Percentiles rank a stretch among this genome's conserved stretches.
phyloP scores from a whole-genome alignment of 2,329 filamentous ascomycete species.

The Penicillium polonicum region DNA sequence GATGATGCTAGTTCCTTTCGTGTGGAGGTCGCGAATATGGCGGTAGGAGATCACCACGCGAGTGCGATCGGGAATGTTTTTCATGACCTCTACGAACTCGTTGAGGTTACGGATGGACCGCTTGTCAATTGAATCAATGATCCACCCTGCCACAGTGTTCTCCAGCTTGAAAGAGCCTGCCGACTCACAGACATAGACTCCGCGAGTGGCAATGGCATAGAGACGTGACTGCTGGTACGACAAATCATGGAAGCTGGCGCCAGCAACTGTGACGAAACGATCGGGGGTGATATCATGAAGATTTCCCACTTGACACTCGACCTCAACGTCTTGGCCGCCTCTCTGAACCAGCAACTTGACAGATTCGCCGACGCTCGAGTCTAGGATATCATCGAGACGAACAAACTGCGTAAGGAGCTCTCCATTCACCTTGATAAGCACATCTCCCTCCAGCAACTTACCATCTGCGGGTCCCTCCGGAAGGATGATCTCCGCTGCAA shows the following conservation, averaged over 20 bases:
- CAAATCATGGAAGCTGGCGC: conserved; percentile 90
- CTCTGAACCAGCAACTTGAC: conserved; percentile 82
- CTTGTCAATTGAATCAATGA: conserved; percentile 89
- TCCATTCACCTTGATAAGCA: conserved; percentile 88
- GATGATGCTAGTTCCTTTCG: conserved; percentile 86
- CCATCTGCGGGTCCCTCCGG: conserved; percentile 83
- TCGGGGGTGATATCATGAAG: conserved; percentile 94
- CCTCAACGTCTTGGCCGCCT: conserved; percentile 81
- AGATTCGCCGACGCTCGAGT: conserved; percentile 77
- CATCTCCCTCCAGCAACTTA: conserved; percentile 91
- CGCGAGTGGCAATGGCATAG: conserved; percentile 87
- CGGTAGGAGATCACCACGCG: conserved; percentile 94
- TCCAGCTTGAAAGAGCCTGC: conserved; percentile 95
- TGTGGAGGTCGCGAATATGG: conserved; percentile 91
- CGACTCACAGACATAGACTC: conserved; percentile 92
- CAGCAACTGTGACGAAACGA: conserved; percentile 90
- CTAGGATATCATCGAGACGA: conserved; percentile 83
- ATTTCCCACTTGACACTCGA: conserved; percentile 82
- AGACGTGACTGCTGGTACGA: conserved; percentile 97
- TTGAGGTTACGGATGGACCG: conserved; percentile 85
- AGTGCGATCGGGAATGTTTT: conserved; percentile 73
- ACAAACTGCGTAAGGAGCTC: conserved; percentile 93
- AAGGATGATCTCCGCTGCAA: conserved; percentile 92
- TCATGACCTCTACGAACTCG: conserved; percentile 88
- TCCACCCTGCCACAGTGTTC: conserved; percentile 85